Base-by-base conservation (phyloP, 352 stramenopile genomes). In the Phytophthora palmivora region DNA sequence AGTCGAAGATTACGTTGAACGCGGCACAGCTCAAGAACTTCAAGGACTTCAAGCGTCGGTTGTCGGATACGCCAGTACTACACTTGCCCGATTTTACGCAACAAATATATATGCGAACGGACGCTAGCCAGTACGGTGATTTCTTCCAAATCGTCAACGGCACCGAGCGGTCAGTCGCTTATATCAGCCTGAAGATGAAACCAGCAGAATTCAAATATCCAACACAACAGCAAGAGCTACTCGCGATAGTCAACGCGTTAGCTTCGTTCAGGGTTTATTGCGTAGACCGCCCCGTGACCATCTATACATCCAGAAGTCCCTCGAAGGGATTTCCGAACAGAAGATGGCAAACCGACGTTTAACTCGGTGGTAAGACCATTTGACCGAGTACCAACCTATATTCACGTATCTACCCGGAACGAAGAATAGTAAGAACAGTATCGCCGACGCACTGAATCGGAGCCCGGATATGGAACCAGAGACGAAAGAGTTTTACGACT, bases 301-400 rank as follows among this genome's bases (percentile, higher is more conserved):
- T 53, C 8, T 37, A 57, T 14, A 57, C 56, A n/a, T 49, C 34
- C 51, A 70, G 24, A 70, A 58, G 32, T 59, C 44, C 6, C 47
- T 70, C 16, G 53, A 56, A 24, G 49, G 19, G 0, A 52, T 64
- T 4, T 60, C 60, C 30, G 39, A 51, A n/a, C 48, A 67, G 42
- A 67, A 67, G 32, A 67, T 58, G 16, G 41, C 58, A 4, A 67
- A 67, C 19, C 45, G 57, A 46, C 18, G 57, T 6, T 24, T 66
- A 2, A 48, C 47, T 7, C 46, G 58, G 0, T 67, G 58, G 48
- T 60, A 59, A 15, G 43, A 67, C 18, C 46, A 54, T 21, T 48
- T 59, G 11, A 48, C 41, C 0, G 58, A 67, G 33, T 60, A 59
- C 12, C 48, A 67, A 42, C 24, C 30, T n/a, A 28, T 57, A 15